These are phyloP conservation scores for Papiliotrema terrestris DNA, from an alignment of 1,284 basidiomycete genomes.

Conservation along the genomic window DNA sequence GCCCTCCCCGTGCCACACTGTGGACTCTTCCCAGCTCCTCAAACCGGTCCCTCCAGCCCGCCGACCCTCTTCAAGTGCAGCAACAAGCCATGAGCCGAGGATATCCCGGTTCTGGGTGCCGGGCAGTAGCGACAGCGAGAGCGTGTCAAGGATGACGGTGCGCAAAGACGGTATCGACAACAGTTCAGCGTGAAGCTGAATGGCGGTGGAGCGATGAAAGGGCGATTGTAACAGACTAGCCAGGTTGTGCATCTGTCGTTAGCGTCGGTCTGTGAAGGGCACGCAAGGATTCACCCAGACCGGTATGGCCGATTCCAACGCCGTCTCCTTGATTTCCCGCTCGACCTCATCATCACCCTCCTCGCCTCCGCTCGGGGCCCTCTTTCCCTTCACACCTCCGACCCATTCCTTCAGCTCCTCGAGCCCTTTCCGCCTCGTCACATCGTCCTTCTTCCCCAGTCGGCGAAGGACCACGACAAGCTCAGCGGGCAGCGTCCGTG, in stretches of 20 bases:
- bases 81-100: conserved; percentile 70
- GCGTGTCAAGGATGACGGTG: conserved; percentile 59
- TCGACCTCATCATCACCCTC: conserved; percentile 51
- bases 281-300: conserved; percentile 70
- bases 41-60: conserved; percentile 34
- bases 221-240: conserved; percentile 77
- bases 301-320: conserved; percentile 56
- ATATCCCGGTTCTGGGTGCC: conserved; percentile 66
- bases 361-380: conserved; percentile 50
- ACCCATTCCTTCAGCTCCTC: conserved; percentile 82
- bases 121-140: conserved; percentile 48
- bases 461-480: conserved; percentile 77
- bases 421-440: conserved; percentile 80
- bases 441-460: conserved; percentile 85
- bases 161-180: conserved; percentile 59
- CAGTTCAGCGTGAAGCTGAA: conserved; percentile 66
- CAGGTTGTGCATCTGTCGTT: conserved; percentile 71
- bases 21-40: conserved; percentile 33
- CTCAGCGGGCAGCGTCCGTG: conserved; percentile 71
- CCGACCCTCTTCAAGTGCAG: conserved; percentile 43
- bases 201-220: conserved; percentile 70
- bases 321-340: conserved; percentile 44
- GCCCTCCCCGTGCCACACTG: conserved; percentile 13
- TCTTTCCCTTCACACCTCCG: conserved; percentile 12
- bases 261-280: not conserved